Evolutionary conservation across 2,329 filamentous ascomycete genomes (phyloP), one percentile per base, ranked within the genome.

Genomic region (Aspergillus sp.): DNA sequence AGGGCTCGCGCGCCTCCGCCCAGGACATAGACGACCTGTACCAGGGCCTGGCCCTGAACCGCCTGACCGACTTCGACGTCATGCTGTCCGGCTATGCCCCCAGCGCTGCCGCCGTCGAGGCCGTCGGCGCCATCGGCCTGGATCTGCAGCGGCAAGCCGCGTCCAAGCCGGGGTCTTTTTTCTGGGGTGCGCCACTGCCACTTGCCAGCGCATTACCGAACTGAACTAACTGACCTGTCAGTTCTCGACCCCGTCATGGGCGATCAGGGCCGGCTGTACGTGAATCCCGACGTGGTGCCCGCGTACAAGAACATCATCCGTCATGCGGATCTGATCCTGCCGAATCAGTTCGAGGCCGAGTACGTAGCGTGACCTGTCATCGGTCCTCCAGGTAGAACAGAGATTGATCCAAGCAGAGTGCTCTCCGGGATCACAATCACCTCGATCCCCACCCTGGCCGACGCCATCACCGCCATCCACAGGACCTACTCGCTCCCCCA

Each of bases 161-260:
- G 22, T 66, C 64, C 10, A 71, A 68, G 19, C 79, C 82, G 0
- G 83, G 86, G 0, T 77, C 72, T 28, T 94, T 96, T 66, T 96
- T 96, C 63, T 96, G 89, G 89, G 66, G 74, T 76, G 45, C 39
- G 68, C 43, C n/a, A n/a, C 13, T 20, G 13, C 26, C 29, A 4
- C 8, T 10, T 16, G 25, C 5, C 6, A 15, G 8, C 5, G 28
- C 6, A 8, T 15, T 14, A 4, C 5, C 37, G 3, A 29, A 16
- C n/a, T 43, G 43, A 29, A 39, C 30, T 6, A 6, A 13, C 15
- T 29, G 5, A 26, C 11, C 20, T 16, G 12, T 25, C 41, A 78
- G 85, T 94, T 2, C 72, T 98, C 15, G 91, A 98, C 57, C 91
- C 93, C 0, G 91, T 98, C 29, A 98, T 98, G 91, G 91, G 91